Base-by-base conservation (phyloP, 2,329 filamentous ascomycete species). In the Geosmithia morbida region DNA sequence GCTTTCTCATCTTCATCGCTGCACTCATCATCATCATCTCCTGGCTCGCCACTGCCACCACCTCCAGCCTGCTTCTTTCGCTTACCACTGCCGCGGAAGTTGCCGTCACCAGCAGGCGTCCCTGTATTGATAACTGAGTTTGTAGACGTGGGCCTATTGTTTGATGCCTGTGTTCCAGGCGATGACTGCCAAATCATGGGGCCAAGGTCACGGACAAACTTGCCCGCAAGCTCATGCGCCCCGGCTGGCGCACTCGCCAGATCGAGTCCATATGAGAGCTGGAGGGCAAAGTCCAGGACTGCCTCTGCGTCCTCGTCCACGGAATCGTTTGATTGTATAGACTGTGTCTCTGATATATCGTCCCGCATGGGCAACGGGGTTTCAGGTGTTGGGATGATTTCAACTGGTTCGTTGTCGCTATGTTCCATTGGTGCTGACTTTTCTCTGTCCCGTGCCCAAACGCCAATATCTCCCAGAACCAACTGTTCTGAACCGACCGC, bases 221-320 rank as follows among this genome's bases (percentile, higher is more conserved):
- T 61, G 13, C 53, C 53, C 0, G 61, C 61, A 1, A 66, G 51
- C 0, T 51, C 54, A 7, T 61, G 61, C 4, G 62, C 50, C n/a
- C 56, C 55, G 1, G 54, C 50, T 1, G 52, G 53, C 0, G 61
- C 48, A 13, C 14, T 37, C 33, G 33, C 11, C 33, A 64, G 51
- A 18, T 67, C 63, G 1, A 67, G 53, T 2, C 65, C 65, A 46
- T 66, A 67, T 5, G 62, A 58, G 0, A 65, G 45, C 33, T 67
- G 65, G 0, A 67, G 56, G 0, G 59, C 55, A 43, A 65, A 66
- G 41, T 60, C 59, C 17, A 67, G 55, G 2, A 67, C 51, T 0
- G 56, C 51, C 14, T 64, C 62, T 14, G 59, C 57, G 46, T 67
- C 64, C 2, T 64, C 61, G 2, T 53, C 48, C 0, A 61, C 57